Base-by-base conservation (phyloP, 2,329 filamentous ascomycete species). In the Plenodomus tracheiphilus region DNA sequence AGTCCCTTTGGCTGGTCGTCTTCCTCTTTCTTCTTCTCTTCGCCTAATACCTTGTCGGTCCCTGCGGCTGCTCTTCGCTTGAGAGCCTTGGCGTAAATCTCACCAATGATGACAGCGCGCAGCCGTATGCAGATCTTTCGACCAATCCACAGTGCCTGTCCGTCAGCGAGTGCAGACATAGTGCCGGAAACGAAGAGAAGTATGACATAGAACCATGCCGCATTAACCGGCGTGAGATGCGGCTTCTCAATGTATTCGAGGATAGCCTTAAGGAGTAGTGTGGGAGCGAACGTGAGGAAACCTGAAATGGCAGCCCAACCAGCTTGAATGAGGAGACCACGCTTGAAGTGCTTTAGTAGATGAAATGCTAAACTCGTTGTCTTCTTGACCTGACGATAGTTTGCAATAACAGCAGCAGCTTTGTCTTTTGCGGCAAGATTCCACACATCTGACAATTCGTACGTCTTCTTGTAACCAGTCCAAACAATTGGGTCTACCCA, bases 41-140 rank as follows among this genome's bases (percentile, higher is more conserved):
- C 78, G 25, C 89, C 88, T 15, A 94, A 78, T 0, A 87, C 80
- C 44, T 87, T 85, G 59, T 97, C 91, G 16, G 86, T 84, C 8
- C 70, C 69, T 8, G 92, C 86, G 18, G 91, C 87, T 16, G 91
- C 93, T 73, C 96, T 96, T 61, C 94, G 86, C 56, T 95, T 86
- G 16, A 99, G 81, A 1, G 94, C 91, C 75, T 99, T 99, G 48
- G 91, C 89, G 70, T 99, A 99, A 39, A 99, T 94, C 66, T 99
- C 94, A 46, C 94, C 94, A 58, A 99, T 91, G 54, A 99, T 91
- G 66, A 99, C 94, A 42, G 94, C 92, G 54, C 93, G 88, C 37
- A 97, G 81, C 53, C 91, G 87, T 62, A 99, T 93, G 74, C 92
- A 97, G 53, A 97, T 89, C 73, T 91, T 96, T 47, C 94, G 87